Conservation (phyloP, 2,329 filamentous ascomycete genomes). For the Penicillium sp. region DNA sequence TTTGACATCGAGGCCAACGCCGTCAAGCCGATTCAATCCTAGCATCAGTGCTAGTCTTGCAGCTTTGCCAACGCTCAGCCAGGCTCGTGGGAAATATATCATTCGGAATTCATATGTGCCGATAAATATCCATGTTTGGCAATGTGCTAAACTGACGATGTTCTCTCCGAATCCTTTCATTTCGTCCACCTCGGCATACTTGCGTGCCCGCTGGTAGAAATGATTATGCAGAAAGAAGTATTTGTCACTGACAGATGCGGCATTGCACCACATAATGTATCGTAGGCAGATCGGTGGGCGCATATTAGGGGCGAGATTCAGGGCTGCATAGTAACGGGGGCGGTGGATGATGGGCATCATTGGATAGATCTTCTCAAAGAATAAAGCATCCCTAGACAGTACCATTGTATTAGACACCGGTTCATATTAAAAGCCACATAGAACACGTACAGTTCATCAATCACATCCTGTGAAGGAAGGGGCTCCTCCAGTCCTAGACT, state of each 20-base stretch:
- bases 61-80: conserved; percentile 84
- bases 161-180: conserved; percentile 89
- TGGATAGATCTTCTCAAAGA: conserved; percentile 86
- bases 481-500: conserved; percentile 78
- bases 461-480: conserved; percentile 72
- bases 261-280: conserved; percentile 94
- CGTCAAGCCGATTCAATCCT: conserved; percentile 83
- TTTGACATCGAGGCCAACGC: conserved; percentile 80
- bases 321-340: conserved; percentile 79
- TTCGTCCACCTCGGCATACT: conserved; percentile 86
- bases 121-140: conserved; percentile 78
- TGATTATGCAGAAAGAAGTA: conserved; percentile 76
- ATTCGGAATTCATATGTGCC: conserved; percentile 90
- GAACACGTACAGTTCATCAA: conserved; percentile 71
- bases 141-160: conserved; percentile 80
- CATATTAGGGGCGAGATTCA: conserved; percentile 83
- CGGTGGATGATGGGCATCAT: conserved; percentile 86
- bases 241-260: conserved; percentile 81
- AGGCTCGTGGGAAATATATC: conserved; percentile 95
- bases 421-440: background rate
- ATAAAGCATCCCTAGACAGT: conserved; percentile 67
- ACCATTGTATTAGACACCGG: conserved; percentile 18
- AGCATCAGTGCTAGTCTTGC: conserved; percentile 88
- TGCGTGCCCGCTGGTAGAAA: conserved; percentile 85
- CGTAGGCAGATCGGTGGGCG: conserved; percentile 83